phyloP scores from a whole-genome alignment of 177 flowering plant species.

The Viscum album region DNA sequence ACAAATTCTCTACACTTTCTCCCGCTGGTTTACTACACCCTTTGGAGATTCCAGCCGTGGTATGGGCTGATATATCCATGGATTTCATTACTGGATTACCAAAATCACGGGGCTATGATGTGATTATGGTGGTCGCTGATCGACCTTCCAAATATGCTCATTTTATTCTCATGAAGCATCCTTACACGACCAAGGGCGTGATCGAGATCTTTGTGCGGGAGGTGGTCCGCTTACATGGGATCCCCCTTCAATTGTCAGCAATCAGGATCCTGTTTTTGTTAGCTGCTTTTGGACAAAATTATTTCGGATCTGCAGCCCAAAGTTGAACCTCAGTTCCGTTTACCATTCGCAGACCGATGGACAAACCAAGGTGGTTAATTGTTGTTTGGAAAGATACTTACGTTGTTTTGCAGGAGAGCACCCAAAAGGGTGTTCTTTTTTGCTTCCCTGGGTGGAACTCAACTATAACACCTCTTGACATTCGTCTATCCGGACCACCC shows the following conservation, averaged over 20 bases:
- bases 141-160: background rate
- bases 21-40: slow-evolving; percentile 12
- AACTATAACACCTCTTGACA: background rate
- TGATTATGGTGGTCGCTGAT: slow-evolving; percentile 1
- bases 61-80: slow-evolving; percentile 12
- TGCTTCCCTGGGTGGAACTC: background rate
- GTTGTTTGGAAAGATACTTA: background rate
- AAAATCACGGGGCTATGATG: background rate
- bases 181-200: background rate
- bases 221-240: slow-evolving; percentile 1
- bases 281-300: slow-evolving; percentile 13
- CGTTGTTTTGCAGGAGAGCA: background rate
- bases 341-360: slow-evolving; percentile 17
- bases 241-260: slow-evolving; percentile 11
- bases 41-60: background rate
- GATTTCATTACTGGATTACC: slow-evolving; percentile 11
- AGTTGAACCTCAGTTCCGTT: background rate
- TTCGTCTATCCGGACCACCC: background rate
- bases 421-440: background rate
- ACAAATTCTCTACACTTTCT: background rate
- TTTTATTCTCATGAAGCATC: slow-evolving; percentile 1
- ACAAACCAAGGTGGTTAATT: slow-evolving; percentile 9
- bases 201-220: background rate
- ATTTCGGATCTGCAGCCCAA: slow-evolving; percentile 3
- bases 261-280: slow-evolving; percentile 10